Conservation (phyloP, 1,139 yeast genomes). For the Taphrina confusa region DNA sequence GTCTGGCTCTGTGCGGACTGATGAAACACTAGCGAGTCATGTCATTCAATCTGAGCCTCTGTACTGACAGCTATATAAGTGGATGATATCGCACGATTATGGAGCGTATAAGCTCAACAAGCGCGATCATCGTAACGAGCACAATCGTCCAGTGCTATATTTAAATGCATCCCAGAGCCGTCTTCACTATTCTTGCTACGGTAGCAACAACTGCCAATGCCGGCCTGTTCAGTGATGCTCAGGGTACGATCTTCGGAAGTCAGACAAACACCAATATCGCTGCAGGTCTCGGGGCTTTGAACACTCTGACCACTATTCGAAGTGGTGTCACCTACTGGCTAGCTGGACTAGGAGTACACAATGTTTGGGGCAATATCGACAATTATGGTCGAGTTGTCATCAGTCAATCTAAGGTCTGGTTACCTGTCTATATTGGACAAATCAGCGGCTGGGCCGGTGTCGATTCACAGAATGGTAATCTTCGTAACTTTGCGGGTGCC, state of each 20-base stretch:
- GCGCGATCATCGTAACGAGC: too few relatives aligned
- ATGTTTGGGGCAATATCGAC: slow-evolving; percentile 14
- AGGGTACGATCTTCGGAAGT: not conserved
- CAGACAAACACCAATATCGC: not conserved
- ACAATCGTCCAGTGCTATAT: too few relatives aligned
- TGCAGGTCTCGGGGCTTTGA: not conserved
- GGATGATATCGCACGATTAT: too few relatives aligned
- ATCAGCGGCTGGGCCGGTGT: slow-evolving; percentile 2
- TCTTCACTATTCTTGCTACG: not conserved
- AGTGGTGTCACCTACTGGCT: slow-evolving; percentile 9
- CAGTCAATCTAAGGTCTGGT: slow-evolving; percentile 8
- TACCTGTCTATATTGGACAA: not conserved
- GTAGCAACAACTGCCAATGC: not conserved
- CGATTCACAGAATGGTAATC: slow-evolving; percentile 6
- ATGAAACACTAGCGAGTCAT: too few relatives aligned
- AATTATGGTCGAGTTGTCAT: slow-evolving; percentile 14
- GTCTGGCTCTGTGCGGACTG: too few relatives aligned
- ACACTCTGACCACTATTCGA: not conserved
- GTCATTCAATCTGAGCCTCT: too few relatives aligned
- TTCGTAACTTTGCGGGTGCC: slow-evolving; percentile 18
- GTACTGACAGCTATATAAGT: too few relatives aligned
- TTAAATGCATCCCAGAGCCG: slow-evolving; percentile 6
- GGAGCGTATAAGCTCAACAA: too few relatives aligned
- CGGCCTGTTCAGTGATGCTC: too few relatives aligned
- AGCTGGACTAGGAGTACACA: slow-evolving; percentile 14